Base-by-base conservation (phyloP, 495 filamentous ascomycete genomes). In the Aspergillus affinis region DNA sequence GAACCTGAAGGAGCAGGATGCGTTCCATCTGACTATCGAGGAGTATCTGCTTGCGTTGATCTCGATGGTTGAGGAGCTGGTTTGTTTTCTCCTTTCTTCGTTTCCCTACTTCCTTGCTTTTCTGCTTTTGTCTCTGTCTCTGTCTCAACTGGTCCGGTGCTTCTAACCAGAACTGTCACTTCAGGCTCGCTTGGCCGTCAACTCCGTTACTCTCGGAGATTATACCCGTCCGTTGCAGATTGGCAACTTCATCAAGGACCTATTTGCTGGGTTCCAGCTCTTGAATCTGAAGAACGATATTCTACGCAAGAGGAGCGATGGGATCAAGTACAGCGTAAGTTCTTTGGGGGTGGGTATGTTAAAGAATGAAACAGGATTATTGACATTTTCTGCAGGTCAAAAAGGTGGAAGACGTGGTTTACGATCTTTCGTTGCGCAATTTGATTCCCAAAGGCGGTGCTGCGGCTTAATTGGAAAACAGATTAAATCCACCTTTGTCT, bases 401-500 rank as follows among this genome's bases (percentile, higher is more conserved):
- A 81, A 96, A 96, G 76, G 91, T 96, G 44, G 94, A 98, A 78
- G 94, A 98, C 74, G 92, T 98, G 20, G 92, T 96, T 18, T 98
- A 98, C 67, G 94, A 98, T 70, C 79, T 98, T 29, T 91, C 88
- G 6, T 75, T 98, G 70, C 83, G 93, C 55, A 93, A 93, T 65
- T 72, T 98, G 60, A 81, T 96, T 20, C 87, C 90, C 12, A 77
- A 78, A 58, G 65, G 68, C 15, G 55, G 61, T 23, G 60, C 61
- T 23, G 53, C 64, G 23, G 68, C 63, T 45, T 71, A 32, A 58
- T 51, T 52, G 48, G 20, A 45, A 48, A 29, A 41, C n/a, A 62
- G 64, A 55, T n/a, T 36, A 20, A 18, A 21, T 3, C 8, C 9
- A 50, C 32, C n/a, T 41, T 10, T 41, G 26, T n/a, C n/a, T n/a